Evolutionary conservation across 345 rosid species (phyloP).

Genomic region (Geranium rotundifolium): DNA sequence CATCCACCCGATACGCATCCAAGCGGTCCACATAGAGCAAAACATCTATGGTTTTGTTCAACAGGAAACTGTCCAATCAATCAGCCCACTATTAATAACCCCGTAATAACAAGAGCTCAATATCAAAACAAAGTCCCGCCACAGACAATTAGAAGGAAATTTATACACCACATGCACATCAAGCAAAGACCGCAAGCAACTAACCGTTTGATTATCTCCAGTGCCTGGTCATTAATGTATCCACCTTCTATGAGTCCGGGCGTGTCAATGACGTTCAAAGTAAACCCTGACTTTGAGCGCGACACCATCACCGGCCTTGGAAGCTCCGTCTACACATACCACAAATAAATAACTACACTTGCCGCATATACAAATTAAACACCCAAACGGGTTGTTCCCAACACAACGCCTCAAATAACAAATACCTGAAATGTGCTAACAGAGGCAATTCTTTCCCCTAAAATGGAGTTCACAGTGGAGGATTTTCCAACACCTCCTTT

Average conservation of each 20-base stretch:
- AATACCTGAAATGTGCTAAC: constrained; percentile 71
- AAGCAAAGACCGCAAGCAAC: background rate
- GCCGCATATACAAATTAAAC: background rate
- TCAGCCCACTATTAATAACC: background rate
- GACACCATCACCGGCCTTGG: constrained; percentile 70
- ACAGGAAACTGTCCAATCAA: constrained; percentile 40
- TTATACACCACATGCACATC: no score
- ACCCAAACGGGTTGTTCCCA: background rate
- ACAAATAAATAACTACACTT: background rate
- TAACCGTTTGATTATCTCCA: constrained; percentile 64
- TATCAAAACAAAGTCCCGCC: constrained; percentile 4
- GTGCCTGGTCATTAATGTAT: constrained; percentile 63
- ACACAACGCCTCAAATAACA: background rate
- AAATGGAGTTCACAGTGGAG: constrained; percentile 70
- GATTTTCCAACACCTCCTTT: constrained; percentile 93
- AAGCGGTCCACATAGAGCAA: constrained; percentile 68
- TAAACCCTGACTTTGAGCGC: constrained; percentile 61
- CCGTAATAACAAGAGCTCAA: constrained; percentile 2
- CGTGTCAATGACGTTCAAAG: constrained; percentile 64
- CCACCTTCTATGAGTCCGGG: constrained; percentile 88
- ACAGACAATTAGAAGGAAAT: no score
- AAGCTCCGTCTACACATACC: constrained; percentile 39
- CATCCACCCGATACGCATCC: constrained; percentile 79
- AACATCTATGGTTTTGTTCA: constrained; percentile 63
- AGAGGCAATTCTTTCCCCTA: constrained; percentile 60